Evolutionary conservation across 73 alveolate species (phyloP).

Genomic region (Blepharisma japonicum): DNA sequence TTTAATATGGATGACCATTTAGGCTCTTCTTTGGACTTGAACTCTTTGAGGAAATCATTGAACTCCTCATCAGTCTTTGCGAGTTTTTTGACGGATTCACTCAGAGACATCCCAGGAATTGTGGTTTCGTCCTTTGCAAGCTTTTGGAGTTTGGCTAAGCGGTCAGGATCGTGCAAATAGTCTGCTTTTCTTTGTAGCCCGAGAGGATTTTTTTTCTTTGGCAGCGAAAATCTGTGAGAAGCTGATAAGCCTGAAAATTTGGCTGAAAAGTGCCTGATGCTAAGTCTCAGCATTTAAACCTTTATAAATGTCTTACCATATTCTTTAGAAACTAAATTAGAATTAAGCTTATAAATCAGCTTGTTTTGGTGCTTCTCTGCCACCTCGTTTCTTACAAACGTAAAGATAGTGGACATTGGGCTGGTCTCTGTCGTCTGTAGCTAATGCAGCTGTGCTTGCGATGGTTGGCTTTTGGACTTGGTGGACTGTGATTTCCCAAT

Average conservation of each 20-base stretch:
- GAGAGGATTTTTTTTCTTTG: too few species aligned
- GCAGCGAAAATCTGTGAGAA: too few species aligned
- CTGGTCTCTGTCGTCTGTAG: conserved; percentile 90
- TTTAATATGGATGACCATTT: conserved; percentile 52
- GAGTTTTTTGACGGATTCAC: conserved; percentile 42
- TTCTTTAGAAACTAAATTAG: too few species aligned
- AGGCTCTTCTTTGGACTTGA: conserved; percentile 52
- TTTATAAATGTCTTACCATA: too few species aligned
- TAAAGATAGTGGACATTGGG: conserved; percentile 93
- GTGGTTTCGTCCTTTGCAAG: conserved; percentile 45
- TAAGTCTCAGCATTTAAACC: too few species aligned
- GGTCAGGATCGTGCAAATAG: too few species aligned
- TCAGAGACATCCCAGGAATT: conserved; percentile 53
- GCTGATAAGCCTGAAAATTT: too few species aligned
- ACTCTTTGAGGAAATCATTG: conserved; percentile 56
- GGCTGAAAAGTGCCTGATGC: too few species aligned
- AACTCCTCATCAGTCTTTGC: conserved; percentile 58
- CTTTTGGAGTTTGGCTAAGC: conserved; percentile 30
- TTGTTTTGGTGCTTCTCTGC: too few species aligned
- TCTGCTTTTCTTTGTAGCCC: too few species aligned
- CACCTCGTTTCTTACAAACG: conserved; percentile 59
- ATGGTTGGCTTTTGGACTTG: conserved; percentile 91
- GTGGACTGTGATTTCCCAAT: conserved; percentile 77
- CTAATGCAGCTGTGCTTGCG: conserved; percentile 78
- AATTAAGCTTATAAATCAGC: too few species aligned